Percentiles rank a stretch among this genome's conserved stretches.
Conservation (phyloP, 306 rosid species). For the Prunus mume region DNA sequence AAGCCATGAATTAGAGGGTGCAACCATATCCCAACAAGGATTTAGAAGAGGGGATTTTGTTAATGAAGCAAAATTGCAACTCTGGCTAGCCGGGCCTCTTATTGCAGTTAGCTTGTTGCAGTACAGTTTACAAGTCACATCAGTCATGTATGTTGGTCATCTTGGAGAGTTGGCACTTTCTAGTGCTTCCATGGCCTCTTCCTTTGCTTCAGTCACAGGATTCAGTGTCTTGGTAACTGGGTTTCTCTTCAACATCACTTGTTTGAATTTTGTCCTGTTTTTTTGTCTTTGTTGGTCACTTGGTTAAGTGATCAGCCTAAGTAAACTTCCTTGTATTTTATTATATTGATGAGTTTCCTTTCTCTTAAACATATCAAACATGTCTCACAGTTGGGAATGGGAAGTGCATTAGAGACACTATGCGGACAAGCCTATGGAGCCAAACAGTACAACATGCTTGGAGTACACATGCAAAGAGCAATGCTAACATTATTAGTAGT, state of each 20-base stretch:
- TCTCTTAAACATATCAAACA: not conserved
- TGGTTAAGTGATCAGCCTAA: too few relatives aligned
- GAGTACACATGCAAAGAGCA: constrained; percentile 51
- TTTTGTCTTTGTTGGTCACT: not conserved
- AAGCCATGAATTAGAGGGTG: not conserved
- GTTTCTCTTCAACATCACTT: not conserved
- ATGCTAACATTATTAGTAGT: constrained; percentile 40
- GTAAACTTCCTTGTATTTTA: not conserved
- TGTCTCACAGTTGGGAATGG: constrained; percentile 47
- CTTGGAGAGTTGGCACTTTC: constrained; percentile 52
- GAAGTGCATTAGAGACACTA: constrained; percentile 58
- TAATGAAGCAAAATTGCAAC: constrained; percentile 46
- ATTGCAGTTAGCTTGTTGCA: constrained; percentile 44
- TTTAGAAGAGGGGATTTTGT: not conserved
- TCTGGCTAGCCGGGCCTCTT: constrained; percentile 55
- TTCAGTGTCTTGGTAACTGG: constrained; percentile 40
- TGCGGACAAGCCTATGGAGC: constrained; percentile 67
- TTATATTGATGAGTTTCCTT: not conserved
- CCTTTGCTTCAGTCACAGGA: constrained; percentile 51
- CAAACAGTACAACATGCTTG: constrained; percentile 51
- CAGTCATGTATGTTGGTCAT: constrained; percentile 58
- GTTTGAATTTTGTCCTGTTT: too few relatives aligned
- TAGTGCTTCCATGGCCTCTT: constrained; percentile 52
- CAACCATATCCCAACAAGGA: not conserved
- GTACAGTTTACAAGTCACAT: constrained; percentile 45